Base-by-base conservation (phyloP, 2,329 filamentous ascomycete species). In the Metarhizium guizhouense region DNA sequence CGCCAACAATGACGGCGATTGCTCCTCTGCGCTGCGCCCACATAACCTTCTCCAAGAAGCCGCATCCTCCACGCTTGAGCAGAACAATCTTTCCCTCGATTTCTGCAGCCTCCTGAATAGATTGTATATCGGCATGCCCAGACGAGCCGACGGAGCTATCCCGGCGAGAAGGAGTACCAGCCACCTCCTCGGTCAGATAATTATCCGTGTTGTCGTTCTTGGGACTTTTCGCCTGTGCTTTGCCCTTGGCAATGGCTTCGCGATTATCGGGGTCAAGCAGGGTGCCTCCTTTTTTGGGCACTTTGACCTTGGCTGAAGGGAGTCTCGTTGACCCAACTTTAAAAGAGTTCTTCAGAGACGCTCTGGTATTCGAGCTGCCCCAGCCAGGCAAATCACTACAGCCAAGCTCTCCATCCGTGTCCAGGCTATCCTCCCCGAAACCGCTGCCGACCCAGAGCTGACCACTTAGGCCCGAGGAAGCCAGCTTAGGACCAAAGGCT, bases 41-140 rank as follows among this genome's bases (percentile, higher is more conserved):
- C 75, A 95, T 93, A 60, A 94, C 90, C 72, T 99, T 99, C 68
- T 97, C 93, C 58, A 96, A 73, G 69, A 99, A 99, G 5, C 94
- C 94, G 70, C 94, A 99, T 7, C 93, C 94, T 56, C 94, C 94
- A 55, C 94, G 85, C 69, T 90, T 95, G 56, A 99, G 77, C 53
- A 99, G 76, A 2, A 95, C 94, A 51, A 99, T 84, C 72, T 96
- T 97, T 61, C 94, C 94, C 36, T 86, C 80, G 60, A 99, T 97
- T 68, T 97, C 93, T 25, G 93, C 91, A 54, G 85, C 85, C 72
- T 96, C 90, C 71, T 96, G 91, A 58, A 96, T 77, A 1, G 87
- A 93, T 68, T 95, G 90, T 59, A 96, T 96, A 70, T 96, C 90
- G 58, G 90, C 90, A 72, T 95, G 90, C n/a, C 74, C 67, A 29